These are phyloP conservation scores for Xerocomus minutiporus DNA, from an alignment of 1,284 basidiomycete genomes.

Conservation along the genomic window DNA sequence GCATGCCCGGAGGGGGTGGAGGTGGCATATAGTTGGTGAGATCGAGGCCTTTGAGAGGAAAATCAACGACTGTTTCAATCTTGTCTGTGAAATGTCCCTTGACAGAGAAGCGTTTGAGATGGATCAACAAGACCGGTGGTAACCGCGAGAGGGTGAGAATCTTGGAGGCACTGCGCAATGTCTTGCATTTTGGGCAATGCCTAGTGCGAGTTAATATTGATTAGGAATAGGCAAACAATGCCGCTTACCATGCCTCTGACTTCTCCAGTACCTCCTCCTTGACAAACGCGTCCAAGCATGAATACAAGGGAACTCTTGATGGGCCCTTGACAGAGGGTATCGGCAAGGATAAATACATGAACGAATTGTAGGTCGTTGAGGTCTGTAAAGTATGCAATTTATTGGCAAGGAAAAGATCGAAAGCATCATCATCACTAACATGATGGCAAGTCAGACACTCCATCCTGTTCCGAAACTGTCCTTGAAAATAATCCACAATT, in stretches of 20 bases:
- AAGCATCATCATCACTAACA: constrained; percentile 46
- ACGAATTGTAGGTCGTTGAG: constrained; percentile 95
- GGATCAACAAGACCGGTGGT: constrained; percentile 91
- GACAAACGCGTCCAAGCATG: constrained; percentile 90
- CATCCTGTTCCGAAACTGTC: constrained; percentile 89
- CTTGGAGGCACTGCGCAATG: constrained; percentile 69
- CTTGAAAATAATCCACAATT: constrained; percentile 97
- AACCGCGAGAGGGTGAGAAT: constrained; percentile 82
- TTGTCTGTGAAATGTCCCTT: constrained; percentile 95
- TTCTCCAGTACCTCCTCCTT: constrained; percentile 89
- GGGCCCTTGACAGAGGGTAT: constrained; percentile 66
- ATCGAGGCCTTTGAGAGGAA: constrained; percentile 80
- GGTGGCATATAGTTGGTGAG: constrained; percentile 89
- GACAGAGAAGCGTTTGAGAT: constrained; percentile 93
- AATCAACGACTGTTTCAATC: constrained; percentile 86
- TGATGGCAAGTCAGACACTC: constrained; percentile 89
- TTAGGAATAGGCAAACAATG: constrained; percentile 2
- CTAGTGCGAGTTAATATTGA: constrained; percentile 37
- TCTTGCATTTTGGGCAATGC: constrained; percentile 89
- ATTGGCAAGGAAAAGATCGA: constrained; percentile 9
- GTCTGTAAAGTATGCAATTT: constrained; percentile 53
- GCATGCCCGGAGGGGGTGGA: constrained; percentile 62
- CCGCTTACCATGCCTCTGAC: constrained; percentile 85
- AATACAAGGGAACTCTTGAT: constrained; percentile 69
- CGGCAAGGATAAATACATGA: constrained; percentile 93